Conservation (phyloP, 129 eudicot genomes). For the Escallonia rubra region DNA sequence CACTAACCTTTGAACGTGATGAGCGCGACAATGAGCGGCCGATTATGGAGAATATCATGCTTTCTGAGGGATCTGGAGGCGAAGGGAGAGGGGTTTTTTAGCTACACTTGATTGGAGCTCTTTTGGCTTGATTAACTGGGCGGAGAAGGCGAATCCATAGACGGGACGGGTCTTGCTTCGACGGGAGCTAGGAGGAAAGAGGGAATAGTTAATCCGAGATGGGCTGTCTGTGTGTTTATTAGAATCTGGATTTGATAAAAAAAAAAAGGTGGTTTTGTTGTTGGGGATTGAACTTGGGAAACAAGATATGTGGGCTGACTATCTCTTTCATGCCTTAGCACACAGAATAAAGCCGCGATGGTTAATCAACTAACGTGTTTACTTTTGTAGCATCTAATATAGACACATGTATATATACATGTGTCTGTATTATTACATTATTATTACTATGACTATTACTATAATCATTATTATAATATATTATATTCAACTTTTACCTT, state of each 20-base stretch:
- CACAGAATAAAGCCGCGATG: background rate
- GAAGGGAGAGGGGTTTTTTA: background rate
- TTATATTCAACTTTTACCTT: no score
- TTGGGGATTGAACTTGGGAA: background rate
- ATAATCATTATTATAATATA: no score
- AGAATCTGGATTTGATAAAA: background rate
- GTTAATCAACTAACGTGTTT: no score
- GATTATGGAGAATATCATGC: slow-evolving; percentile 44
- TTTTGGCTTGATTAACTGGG: background rate
- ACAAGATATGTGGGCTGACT: background rate
- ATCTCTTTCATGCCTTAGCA: background rate
- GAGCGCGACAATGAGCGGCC: slow-evolving; percentile 41
- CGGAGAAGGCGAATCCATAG: background rate
- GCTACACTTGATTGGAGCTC: background rate
- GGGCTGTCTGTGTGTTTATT: background rate
- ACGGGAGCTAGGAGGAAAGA: background rate
- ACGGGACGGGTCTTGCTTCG: background rate
- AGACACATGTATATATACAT: no score
- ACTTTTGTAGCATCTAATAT: no score
- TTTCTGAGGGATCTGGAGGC: slow-evolving; percentile 12
- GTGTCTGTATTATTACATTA: no score
- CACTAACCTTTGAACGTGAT: slow-evolving; percentile 30
- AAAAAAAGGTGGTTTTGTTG: background rate
- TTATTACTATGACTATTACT: no score
- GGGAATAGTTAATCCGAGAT: background rate